Base-by-base conservation (phyloP, 208 protist genomes). In the Wallacemonas sp. region DNA sequence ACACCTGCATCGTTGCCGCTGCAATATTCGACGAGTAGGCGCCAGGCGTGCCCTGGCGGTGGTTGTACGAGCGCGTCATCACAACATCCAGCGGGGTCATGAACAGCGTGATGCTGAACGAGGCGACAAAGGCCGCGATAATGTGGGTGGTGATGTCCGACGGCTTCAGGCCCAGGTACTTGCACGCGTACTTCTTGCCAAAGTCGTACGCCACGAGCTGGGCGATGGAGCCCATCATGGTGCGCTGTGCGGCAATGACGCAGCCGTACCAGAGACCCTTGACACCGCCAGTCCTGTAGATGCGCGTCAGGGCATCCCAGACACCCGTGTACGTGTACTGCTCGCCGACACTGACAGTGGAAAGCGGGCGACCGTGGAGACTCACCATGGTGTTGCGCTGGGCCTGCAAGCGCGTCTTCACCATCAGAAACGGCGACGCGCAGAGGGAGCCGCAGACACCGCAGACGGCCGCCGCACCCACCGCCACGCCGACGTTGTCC, bases 341-440 rank as follows among this genome's bases (percentile, higher is more conserved):
- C 67, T 71, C 68, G 5, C 84, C 84, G n/a, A n/a, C n/a, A n/a
- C n/a, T n/a, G n/a, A n/a, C n/a, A n/a, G n/a, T n/a, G n/a, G n/a
- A n/a, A n/a, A n/a, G n/a, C n/a, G n/a, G n/a, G n/a, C n/a, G n/a
- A n/a, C n/a, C n/a, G n/a, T n/a, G n/a, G n/a, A n/a, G n/a, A n/a
- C n/a, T n/a, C n/a, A n/a, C n/a, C n/a, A n/a, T n/a, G n/a, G n/a
- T n/a, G n/a, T 72, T 61, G 39, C 70, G 77, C 62, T 86, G 72
- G 22, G 81, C 70, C 69, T 93, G 87, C 72, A 93, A 52, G 2
- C 84, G 87, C 23, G 82, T 90, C 73, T 93, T 93, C 44, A 93
- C 67, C 57, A 89, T 46, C 22, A 80, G 65, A 41, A 93, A 86
- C 2, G 87, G 87, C 2, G 79, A 83, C n/a, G 82, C 73, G 10